phyloP scores from a whole-genome alignment of 1,284 basidiomycete species.

The Cryptococcus sp. region DNA sequence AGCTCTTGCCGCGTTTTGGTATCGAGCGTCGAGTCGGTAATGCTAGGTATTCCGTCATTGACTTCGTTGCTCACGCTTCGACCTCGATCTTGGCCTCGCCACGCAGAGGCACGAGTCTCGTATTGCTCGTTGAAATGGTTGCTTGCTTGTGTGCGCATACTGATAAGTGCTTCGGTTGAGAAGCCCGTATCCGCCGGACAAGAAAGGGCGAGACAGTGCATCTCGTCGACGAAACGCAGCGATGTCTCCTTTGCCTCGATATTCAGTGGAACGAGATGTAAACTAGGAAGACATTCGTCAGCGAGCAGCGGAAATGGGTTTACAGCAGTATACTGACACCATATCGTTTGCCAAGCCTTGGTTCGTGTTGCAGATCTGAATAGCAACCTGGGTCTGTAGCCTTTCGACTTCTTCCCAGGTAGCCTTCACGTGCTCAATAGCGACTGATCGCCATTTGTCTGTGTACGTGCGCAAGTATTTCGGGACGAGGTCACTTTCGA shows the following conservation, averaged over 20 bases:
- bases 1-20: slow-evolving; percentile 1
- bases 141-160: not conserved
- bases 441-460: slow-evolving; percentile 2
- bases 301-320: not conserved
- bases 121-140: not conserved
- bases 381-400: not conserved
- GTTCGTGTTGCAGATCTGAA: slow-evolving; percentile 2
- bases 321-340: not conserved
- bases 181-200: not conserved
- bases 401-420: slow-evolving; percentile 6
- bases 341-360: not conserved
- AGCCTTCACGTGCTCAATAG: not conserved
- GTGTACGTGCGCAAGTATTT: not conserved
- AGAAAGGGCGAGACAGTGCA: not conserved
- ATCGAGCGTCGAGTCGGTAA: not conserved
- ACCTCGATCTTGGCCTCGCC: too few relatives aligned
- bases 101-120: not conserved
- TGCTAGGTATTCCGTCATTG: not conserved
- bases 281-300: not conserved
- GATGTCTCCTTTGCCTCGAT: not conserved
- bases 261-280: not conserved
- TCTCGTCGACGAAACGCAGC: not conserved
- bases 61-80: too few relatives aligned
- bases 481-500: slow-evolving; percentile 5
- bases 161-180: not conserved